phyloP scores from a whole-genome alignment of 192 early-diverging fungal species.

The Nowakowskiella sp. region DNA sequence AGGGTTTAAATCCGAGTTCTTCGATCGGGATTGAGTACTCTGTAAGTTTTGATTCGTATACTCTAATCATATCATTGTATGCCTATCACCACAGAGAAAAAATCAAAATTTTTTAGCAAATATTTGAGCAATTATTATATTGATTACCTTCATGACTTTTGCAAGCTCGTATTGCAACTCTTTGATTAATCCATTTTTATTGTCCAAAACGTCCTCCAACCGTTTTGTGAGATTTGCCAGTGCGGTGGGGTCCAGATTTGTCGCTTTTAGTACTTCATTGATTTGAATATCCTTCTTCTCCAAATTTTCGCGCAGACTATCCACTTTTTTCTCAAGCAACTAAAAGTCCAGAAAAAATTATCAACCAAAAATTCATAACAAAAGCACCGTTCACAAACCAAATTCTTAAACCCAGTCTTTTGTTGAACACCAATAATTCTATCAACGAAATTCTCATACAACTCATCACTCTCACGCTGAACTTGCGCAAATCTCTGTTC shows the following conservation, averaged over 20 bases:
- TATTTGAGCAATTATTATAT: slow-evolving; percentile 1
- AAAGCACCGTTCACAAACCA: slow-evolving; percentile 20
- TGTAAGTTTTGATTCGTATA: slow-evolving; percentile 55
- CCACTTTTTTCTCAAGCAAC: slow-evolving; percentile 58
- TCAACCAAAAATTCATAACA: not conserved
- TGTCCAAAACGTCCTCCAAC: slow-evolving; percentile 52
- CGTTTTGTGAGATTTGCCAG: slow-evolving; percentile 41
- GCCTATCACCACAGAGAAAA: slow-evolving; percentile 24
- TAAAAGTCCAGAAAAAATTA: slow-evolving; percentile 8
- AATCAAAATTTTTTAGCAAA: not conserved
- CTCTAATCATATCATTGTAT: slow-evolving; percentile 55
- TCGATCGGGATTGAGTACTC: slow-evolving; percentile 53
- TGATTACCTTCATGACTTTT: slow-evolving; percentile 49
- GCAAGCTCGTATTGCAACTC: slow-evolving; percentile 58
- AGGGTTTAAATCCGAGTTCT: slow-evolving; percentile 53
- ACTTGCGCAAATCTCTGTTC: slow-evolving; percentile 56
- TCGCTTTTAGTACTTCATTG: slow-evolving; percentile 54
- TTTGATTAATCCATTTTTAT: slow-evolving; percentile 52
- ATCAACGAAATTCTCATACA: slow-evolving; percentile 58
- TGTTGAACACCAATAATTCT: slow-evolving; percentile 57
- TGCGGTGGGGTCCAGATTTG: slow-evolving; percentile 50
- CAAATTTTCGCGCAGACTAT: slow-evolving; percentile 39
- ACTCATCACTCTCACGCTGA: slow-evolving; percentile 53
- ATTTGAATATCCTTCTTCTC: slow-evolving; percentile 60
- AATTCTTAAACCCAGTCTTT: slow-evolving; percentile 60